phyloP scores from a whole-genome alignment of 1,284 basidiomycete species.

The Trichosporon sp. region DNA sequence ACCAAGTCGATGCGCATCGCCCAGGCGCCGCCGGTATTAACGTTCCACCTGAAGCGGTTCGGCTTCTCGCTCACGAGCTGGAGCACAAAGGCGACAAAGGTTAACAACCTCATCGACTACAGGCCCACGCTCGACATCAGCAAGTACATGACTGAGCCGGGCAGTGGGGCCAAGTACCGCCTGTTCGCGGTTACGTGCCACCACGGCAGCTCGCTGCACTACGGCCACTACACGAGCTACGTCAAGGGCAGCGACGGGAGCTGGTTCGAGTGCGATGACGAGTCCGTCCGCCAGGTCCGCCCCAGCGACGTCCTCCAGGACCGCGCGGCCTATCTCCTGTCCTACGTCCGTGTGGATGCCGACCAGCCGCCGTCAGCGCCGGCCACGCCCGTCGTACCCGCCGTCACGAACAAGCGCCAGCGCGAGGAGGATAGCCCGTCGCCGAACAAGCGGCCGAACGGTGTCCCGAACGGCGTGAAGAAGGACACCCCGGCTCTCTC shows the following conservation, averaged over 20 bases:
- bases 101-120: slow-evolving; percentile 75
- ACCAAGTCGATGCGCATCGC: slow-evolving; percentile 66
- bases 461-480: slow-evolving; percentile 18
- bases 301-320: slow-evolving; percentile 62
- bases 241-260: slow-evolving; percentile 71
- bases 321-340: slow-evolving; percentile 88
- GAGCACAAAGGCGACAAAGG: slow-evolving; percentile 74
- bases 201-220: slow-evolving; percentile 87
- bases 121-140: slow-evolving; percentile 75
- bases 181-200: slow-evolving; percentile 93
- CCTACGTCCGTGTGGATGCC: slow-evolving; percentile 68
- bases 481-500: slow-evolving; percentile 14
- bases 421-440: slow-evolving; percentile 60
- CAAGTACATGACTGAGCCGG: slow-evolving; percentile 74
- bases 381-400: slow-evolving; percentile 15
- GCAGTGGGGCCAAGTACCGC: slow-evolving; percentile 74
- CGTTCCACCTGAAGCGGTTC: slow-evolving; percentile 96
- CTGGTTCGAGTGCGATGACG: slow-evolving; percentile 97
- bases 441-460: slow-evolving; percentile 53
- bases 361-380: background rate
- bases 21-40: slow-evolving; percentile 84
- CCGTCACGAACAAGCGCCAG: slow-evolving; percentile 24
- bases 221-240: slow-evolving; percentile 92
- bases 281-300: slow-evolving; percentile 63
- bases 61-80: slow-evolving; percentile 45